phyloP scores from a whole-genome alignment of 371 early-diverging fungal species.

The Mortierella sp. region DNA sequence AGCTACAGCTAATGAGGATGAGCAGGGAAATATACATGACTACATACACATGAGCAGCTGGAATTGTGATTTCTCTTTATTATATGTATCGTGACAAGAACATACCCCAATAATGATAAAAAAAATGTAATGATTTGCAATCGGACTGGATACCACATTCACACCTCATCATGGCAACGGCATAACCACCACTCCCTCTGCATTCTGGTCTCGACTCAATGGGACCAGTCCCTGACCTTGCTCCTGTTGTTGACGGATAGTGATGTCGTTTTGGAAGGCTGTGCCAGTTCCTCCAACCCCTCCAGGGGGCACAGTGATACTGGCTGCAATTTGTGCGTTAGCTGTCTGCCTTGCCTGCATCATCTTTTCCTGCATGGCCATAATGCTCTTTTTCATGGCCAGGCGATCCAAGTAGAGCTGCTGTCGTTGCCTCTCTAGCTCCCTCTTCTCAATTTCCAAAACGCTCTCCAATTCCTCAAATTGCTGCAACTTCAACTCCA shows the following conservation, averaged over 20 bases:
- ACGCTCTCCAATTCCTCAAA: slow-evolving; percentile 92
- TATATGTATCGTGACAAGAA: background rate
- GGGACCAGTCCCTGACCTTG: slow-evolving; percentile 24
- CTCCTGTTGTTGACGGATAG: slow-evolving; percentile 24
- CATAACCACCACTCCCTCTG: slow-evolving; percentile 39
- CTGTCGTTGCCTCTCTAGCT: slow-evolving; percentile 86
- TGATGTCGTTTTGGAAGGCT: slow-evolving; percentile 30
- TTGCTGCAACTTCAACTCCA: slow-evolving; percentile 92
- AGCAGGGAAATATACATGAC: background rate
- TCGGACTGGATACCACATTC: background rate
- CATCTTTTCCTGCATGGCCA: slow-evolving; percentile 66
- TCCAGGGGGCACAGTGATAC: slow-evolving; percentile 35
- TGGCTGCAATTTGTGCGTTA: slow-evolving; percentile 28
- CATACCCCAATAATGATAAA: background rate
- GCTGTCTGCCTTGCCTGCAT: slow-evolving; percentile 31
- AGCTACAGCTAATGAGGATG: background rate
- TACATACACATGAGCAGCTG: background rate
- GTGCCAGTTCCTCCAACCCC: slow-evolving; percentile 25
- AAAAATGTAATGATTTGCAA: background rate
- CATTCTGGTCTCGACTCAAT: slow-evolving; percentile 31
- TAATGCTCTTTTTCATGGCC: slow-evolving; percentile 68
- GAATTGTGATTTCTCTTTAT: slow-evolving; percentile 4
- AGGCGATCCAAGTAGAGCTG: slow-evolving; percentile 85
- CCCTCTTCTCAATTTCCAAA: slow-evolving; percentile 86
- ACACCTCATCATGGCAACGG: slow-evolving; percentile 31